Evolutionary conservation across 805 yeast species (phyloP).

Genomic region (Hanseniaspora guilliermondii): DNA sequence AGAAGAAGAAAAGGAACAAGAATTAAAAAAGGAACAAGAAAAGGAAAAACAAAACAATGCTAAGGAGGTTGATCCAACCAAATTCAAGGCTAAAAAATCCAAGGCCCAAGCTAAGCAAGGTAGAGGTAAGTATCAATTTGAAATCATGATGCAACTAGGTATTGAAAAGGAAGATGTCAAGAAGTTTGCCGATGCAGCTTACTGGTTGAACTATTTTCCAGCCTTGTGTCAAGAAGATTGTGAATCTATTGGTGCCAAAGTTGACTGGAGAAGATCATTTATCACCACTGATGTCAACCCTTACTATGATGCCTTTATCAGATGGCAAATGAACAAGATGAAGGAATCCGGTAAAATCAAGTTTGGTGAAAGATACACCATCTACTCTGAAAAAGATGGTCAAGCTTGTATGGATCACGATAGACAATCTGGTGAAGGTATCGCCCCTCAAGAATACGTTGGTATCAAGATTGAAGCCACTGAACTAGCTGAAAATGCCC

Average conservation of each 20-base stretch:
- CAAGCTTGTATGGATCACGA: constrained; percentile 99
- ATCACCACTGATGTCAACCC: constrained; percentile 93
- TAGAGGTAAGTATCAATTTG: constrained; percentile 85
- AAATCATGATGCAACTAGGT: constrained; percentile 91
- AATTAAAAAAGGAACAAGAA: constrained; percentile 31
- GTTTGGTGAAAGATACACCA: constrained; percentile 95
- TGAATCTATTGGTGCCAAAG: constrained; percentile 72
- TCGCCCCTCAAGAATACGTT: constrained; percentile 89
- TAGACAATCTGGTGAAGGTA: constrained; percentile 93
- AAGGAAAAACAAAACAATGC: constrained; percentile 17
- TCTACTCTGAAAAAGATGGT: constrained; percentile 94
- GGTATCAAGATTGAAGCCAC: constrained; percentile 78
- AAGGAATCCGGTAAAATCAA: constrained; percentile 81
- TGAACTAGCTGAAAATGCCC: constrained; percentile 39
- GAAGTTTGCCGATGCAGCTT: constrained; percentile 80
- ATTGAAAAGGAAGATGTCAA: constrained; percentile 69
- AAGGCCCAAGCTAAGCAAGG: constrained; percentile 92
- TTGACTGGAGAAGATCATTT: constrained; percentile 95
- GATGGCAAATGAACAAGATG: constrained; percentile 91
- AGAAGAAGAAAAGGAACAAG: constrained; percentile 39
- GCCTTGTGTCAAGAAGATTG: constrained; percentile 76
- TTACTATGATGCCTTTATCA: constrained; percentile 84
- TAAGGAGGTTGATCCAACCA: constrained; percentile 58
- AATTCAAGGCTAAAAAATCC: constrained; percentile 83
- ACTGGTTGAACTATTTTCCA: constrained; percentile 90